A percentile compares a stretch with the other conserved stretches of the same genome.
Evolutionary conservation across 345 rosid species (phyloP).

Genomic region (Ceriops tagal): DNA sequence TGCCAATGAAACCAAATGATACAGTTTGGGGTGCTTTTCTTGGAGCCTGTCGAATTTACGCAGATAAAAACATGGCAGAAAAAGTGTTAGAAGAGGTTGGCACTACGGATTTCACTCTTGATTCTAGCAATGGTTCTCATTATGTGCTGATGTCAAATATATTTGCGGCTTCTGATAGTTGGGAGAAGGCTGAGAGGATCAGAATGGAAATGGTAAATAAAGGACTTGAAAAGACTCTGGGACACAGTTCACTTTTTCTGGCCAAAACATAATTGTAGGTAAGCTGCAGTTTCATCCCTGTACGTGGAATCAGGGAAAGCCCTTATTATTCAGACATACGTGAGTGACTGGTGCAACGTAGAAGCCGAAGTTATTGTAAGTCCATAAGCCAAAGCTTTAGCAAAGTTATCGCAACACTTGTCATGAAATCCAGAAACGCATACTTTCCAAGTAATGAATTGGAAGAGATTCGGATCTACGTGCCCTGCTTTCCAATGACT

Average conservation of each 20-base stretch:
- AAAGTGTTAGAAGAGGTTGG: constrained; percentile 38
- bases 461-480: too few relatives aligned
- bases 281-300: neutral
- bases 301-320: too few relatives aligned
- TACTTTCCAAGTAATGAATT: too few relatives aligned
- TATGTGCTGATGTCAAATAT: constrained; percentile 54
- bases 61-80: constrained; percentile 44
- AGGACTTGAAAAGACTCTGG: constrained; percentile 50
- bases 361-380: too few relatives aligned
- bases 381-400: neutral
- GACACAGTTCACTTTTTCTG: constrained; percentile 47
- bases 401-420: neutral
- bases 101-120: constrained; percentile 6
- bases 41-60: constrained; percentile 67
- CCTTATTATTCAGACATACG: too few relatives aligned
- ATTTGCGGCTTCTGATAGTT: constrained; percentile 58
- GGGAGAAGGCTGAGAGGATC: constrained; percentile 59
- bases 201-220: constrained; percentile 40
- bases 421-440: neutral
- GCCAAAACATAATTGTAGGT: constrained; percentile 1
- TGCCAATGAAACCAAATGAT: constrained; percentile 67
- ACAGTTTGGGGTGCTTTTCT: constrained; percentile 67
- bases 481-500: too few relatives aligned
- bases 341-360: too few relatives aligned
- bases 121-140: constrained; percentile 39